Conservation (phyloP, 1,139 yeast genomes). For the Scheffersomyces titani region DNA sequence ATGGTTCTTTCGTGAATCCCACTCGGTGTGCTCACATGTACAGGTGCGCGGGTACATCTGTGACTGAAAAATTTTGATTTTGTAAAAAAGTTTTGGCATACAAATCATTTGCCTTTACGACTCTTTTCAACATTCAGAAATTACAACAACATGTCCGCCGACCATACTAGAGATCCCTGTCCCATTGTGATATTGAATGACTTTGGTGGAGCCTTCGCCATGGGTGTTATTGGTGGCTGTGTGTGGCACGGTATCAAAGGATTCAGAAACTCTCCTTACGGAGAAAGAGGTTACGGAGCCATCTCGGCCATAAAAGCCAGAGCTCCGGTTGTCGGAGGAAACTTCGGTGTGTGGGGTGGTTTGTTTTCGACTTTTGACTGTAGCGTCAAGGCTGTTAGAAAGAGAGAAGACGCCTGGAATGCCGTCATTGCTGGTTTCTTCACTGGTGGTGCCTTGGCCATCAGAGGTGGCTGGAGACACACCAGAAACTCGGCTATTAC, state of each 20-base stretch:
- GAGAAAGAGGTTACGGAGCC: slow-evolving; percentile 92
- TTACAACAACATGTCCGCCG: slow-evolving; percentile 67
- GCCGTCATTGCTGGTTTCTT: slow-evolving; percentile 98
- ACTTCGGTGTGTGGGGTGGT: slow-evolving; percentile 99
- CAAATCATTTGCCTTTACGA: neutral
- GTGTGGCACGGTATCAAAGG: slow-evolving; percentile 99
- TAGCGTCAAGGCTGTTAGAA: slow-evolving; percentile 90
- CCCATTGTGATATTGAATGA: slow-evolving; percentile 94
- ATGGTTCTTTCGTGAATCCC: no score
- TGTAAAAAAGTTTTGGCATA: neutral
- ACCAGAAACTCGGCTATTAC: slow-evolving; percentile 96
- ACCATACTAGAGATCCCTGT: slow-evolving; percentile 99
- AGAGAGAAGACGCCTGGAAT: slow-evolving; percentile 98
- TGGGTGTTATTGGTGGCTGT: slow-evolving; percentile 98
- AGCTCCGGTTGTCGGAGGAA: slow-evolving; percentile 99
- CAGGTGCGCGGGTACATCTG: neutral
- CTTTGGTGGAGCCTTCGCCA: slow-evolving; percentile 98
- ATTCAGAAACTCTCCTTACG: slow-evolving; percentile 94
- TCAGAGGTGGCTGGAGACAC: slow-evolving; percentile 98
- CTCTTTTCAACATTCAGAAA: neutral
- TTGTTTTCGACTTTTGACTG: slow-evolving; percentile 94
- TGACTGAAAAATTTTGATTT: neutral
- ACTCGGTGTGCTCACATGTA: neutral
- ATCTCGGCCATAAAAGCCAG: slow-evolving; percentile 89
- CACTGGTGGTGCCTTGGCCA: slow-evolving; percentile 97